These are phyloP conservation scores for Paxillus ammoniavirescens DNA, from an alignment of 768 basidiomycete species.

Conservation along the genomic window DNA sequence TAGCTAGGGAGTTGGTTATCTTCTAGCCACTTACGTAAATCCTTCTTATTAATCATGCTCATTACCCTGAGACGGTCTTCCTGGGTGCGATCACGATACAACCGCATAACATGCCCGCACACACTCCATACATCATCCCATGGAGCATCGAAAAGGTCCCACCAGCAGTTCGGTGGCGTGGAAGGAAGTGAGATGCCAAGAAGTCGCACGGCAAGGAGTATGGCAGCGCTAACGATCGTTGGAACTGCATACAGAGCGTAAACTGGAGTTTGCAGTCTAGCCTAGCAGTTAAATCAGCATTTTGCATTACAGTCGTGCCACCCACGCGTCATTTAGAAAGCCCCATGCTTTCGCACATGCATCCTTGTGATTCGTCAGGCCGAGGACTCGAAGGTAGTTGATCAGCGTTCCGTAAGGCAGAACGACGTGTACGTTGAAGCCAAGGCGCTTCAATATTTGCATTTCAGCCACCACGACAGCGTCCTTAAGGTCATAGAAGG, in stretches of 20 bases:
- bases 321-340: conserved; percentile 93
- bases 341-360: conserved; percentile 87
- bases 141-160: conserved; percentile 88
- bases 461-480: conserved; percentile 93
- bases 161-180: conserved; percentile 76
- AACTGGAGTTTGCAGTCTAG: conserved; percentile 90
- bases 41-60: conserved; percentile 68
- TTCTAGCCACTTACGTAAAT: conserved; percentile 81
- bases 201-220: conserved; percentile 76
- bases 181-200: conserved; percentile 74
- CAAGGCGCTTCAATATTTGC: conserved; percentile 94
- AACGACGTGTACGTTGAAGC: conserved; percentile 92
- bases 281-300: conserved; percentile 3
- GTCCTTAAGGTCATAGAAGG: conserved; percentile 94
- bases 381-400: conserved; percentile 89
- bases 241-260: conserved; percentile 89
- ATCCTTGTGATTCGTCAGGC: conserved; percentile 69
- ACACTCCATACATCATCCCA: conserved; percentile 89
- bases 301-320: conserved; percentile 16
- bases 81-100: conserved; percentile 59
- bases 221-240: conserved; percentile 86
- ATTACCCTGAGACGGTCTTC: conserved; percentile 50
- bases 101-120: conserved; percentile 78
- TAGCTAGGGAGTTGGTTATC: conserved; percentile 32
- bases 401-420: conserved; percentile 93